These are phyloP conservation scores for Collybiopsis luxurians DNA, from an alignment of 768 basidiomycete species.

Conservation along the genomic window DNA sequence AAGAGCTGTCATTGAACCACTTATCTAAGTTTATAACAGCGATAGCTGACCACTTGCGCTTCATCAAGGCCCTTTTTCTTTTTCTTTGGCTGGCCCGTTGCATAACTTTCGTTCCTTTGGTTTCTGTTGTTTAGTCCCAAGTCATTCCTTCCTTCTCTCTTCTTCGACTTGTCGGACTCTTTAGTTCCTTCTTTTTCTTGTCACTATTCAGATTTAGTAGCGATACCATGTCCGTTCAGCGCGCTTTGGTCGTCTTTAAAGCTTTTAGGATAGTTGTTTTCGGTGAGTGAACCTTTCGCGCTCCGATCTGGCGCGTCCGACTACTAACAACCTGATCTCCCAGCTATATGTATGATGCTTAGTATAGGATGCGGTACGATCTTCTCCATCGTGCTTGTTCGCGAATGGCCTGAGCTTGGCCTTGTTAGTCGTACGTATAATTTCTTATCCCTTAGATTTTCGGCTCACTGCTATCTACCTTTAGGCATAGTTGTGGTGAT, in stretches of 20 bases:
- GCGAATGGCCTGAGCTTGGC: slow-evolving; percentile 31
- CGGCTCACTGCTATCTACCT: slow-evolving; percentile 1
- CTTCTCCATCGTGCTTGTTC: slow-evolving; percentile 30
- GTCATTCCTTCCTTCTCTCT: slow-evolving; percentile 9
- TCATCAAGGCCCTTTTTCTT: slow-evolving; percentile 26
- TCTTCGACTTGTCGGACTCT: slow-evolving; percentile 11
- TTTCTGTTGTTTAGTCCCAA: slow-evolving; percentile 1
- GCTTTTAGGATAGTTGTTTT: slow-evolving; percentile 29
- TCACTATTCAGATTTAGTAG: neutral
- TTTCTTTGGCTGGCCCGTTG: slow-evolving; percentile 12
- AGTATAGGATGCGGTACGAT: slow-evolving; percentile 30
- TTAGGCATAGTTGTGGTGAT: slow-evolving; percentile 32
- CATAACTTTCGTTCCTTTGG: slow-evolving; percentile 9
- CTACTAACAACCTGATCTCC: neutral
- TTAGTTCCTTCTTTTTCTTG: neutral
- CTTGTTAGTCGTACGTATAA: slow-evolving; percentile 28
- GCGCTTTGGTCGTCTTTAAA: slow-evolving; percentile 28
- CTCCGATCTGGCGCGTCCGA: neutral
- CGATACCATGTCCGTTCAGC: slow-evolving; percentile 18
- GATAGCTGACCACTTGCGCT: neutral
- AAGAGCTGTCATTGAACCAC: neutral
- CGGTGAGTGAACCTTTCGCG: slow-evolving; percentile 22
- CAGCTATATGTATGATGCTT: slow-evolving; percentile 30
- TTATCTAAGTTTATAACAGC: neutral
- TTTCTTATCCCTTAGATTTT: neutral